phyloP scores from a whole-genome alignment of 164 flowering plant genomes.

The Echeveria elegans region DNA sequence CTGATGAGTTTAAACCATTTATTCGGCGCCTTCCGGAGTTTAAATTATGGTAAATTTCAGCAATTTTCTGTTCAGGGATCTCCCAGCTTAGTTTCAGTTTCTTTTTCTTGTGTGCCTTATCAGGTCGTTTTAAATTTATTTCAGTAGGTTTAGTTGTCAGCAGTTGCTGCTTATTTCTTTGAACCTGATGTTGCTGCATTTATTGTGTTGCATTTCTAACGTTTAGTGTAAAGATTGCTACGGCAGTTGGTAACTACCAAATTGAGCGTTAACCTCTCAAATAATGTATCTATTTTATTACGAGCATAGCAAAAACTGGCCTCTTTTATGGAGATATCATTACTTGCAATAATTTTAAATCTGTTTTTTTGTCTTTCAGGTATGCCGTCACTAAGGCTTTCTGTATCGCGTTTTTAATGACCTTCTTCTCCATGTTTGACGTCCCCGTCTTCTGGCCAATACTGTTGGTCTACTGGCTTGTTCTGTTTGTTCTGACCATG shows the following conservation, averaged over 20 bases:
- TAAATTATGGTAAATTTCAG: conserved; percentile 33
- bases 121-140: neutral
- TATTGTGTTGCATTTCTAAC: neutral
- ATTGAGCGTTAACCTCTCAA: no score
- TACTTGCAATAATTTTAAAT: neutral
- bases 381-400: conserved; percentile 55
- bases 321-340: neutral
- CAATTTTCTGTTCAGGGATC: neutral
- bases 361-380: conserved; percentile 23
- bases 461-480: conserved; percentile 47
- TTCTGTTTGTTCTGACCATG: conserved; percentile 47
- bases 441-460: conserved; percentile 70
- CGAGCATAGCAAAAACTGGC: neutral
- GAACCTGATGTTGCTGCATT: neutral
- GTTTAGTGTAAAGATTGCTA: neutral
- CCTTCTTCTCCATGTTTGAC: conserved; percentile 55
- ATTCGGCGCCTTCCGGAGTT: conserved; percentile 55
- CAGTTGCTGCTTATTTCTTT: neutral
- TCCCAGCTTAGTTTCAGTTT: neutral
- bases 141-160: neutral
- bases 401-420: conserved; percentile 44
- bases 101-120: neutral
- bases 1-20: conserved; percentile 51
- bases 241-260: neutral
- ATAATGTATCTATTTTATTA: neutral